Conservation (phyloP, 805 yeast species). For the Brettanomyces custersianus region DNA sequence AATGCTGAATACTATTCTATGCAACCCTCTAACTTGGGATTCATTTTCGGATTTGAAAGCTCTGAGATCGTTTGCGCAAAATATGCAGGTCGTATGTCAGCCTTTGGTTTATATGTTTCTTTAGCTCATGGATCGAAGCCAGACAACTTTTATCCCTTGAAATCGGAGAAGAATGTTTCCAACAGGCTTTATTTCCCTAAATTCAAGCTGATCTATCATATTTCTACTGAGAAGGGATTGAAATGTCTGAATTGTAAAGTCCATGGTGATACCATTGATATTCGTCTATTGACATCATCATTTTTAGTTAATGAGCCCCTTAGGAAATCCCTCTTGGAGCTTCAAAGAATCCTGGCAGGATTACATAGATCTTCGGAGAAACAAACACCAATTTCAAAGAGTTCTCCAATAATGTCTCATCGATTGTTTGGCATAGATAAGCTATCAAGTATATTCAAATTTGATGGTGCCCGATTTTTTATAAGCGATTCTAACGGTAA, state of each 20-base stretch:
- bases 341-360: constrained; percentile 20
- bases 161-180: constrained; percentile 36
- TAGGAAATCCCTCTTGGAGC: constrained; percentile 33
- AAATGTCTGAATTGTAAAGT: constrained; percentile 36
- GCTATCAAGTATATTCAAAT: constrained; percentile 43
- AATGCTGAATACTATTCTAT: constrained; percentile 17
- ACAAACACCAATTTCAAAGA: too few species aligned
- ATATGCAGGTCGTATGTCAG: constrained; percentile 55
- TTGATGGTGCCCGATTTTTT: constrained; percentile 61
- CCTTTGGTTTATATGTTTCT: constrained; percentile 61
- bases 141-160: constrained; percentile 33
- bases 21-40: constrained; percentile 40
- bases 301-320: constrained; percentile 45
- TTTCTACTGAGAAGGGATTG: constrained; percentile 14
- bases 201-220: constrained; percentile 47
- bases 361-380: constrained; percentile 4
- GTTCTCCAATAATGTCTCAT: neutral
- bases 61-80: constrained; percentile 59
- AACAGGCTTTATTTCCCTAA: constrained; percentile 64
- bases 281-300: constrained; percentile 49
- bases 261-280: constrained; percentile 63
- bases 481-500: constrained; percentile 38
- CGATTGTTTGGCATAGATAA: constrained; percentile 17
- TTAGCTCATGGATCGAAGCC: constrained; percentile 56
- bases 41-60: constrained; percentile 70